Conservation (phyloP, 148 eudicot species). For the Heliosperma pusillum region DNA sequence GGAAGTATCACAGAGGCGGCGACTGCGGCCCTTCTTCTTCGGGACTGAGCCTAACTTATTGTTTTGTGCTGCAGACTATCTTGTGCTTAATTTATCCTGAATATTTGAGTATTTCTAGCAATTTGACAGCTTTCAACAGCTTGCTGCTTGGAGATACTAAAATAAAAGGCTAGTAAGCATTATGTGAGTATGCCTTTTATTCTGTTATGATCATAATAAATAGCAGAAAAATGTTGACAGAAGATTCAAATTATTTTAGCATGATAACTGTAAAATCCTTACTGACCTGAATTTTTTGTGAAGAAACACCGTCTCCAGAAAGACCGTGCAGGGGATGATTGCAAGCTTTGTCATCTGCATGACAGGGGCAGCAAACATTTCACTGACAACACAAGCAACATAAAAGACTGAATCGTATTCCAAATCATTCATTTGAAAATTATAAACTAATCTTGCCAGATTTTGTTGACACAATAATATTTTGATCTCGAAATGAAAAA, state of each 20-base stretch:
- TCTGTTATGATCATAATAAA: not conserved
- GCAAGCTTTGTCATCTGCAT: conserved; percentile 92
- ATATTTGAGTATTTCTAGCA: too few relatives aligned
- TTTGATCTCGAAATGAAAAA: not conserved
- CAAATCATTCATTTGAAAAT: too few relatives aligned
- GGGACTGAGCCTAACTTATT: too few relatives aligned
- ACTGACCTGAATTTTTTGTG: conserved; percentile 71
- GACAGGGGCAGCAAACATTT: not conserved
- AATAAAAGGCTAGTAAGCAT: not conserved
- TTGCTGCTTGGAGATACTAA: not conserved
- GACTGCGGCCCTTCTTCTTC: too few relatives aligned
- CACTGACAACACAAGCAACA: not conserved
- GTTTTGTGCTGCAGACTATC: too few relatives aligned
- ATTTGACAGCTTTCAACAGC: not conserved
- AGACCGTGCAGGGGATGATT: conserved; percentile 84
- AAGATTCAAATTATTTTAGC: not conserved
- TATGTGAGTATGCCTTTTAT: not conserved
- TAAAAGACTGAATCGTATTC: too few relatives aligned
- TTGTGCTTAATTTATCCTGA: too few relatives aligned
- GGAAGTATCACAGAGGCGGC: too few relatives aligned
- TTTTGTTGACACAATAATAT: not conserved
- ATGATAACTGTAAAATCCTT: not conserved
- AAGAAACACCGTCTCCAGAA: conserved; percentile 76
- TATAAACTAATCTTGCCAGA: too few relatives aligned
- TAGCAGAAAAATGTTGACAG: not conserved